These are phyloP conservation scores for Paracamarosporium sp. DNA, from an alignment of 2,329 filamentous ascomycete species.

Conservation along the genomic window DNA sequence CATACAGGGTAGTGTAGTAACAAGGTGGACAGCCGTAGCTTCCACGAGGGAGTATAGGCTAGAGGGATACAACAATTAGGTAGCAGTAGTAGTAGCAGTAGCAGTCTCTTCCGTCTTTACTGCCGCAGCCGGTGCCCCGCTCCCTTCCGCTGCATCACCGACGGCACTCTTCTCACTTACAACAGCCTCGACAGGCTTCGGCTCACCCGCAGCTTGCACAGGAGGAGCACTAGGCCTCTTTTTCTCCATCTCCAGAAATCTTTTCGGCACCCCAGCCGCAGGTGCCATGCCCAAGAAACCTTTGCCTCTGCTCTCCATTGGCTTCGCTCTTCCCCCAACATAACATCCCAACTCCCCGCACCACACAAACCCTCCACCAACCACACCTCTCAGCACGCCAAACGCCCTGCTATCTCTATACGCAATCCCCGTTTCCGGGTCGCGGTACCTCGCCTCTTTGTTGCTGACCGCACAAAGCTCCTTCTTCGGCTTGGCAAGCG, in stretches of 20 bases:
- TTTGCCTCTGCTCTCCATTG: constrained; percentile 35
- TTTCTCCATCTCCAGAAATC: constrained; percentile 62
- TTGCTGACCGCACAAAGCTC: constrained; percentile 79
- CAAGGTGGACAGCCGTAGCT: too few relatives aligned
- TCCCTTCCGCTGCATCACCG: background rate
- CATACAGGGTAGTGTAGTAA: too few relatives aligned
- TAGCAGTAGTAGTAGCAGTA: background rate
- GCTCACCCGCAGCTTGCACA: background rate
- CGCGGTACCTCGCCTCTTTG: constrained; percentile 79
- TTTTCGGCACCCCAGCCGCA: constrained; percentile 78
- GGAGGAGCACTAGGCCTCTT: background rate
- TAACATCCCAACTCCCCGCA: constrained; percentile 82
- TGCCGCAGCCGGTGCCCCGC: background rate
- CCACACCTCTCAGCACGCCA: constrained; percentile 77
- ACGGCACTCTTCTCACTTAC: background rate
- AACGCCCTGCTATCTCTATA: constrained; percentile 84
- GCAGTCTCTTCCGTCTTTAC: constrained; percentile 1
- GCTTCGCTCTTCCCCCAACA: constrained; percentile 66
- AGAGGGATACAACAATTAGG: background rate
- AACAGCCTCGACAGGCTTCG: background rate
- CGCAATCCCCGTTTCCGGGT: constrained; percentile 81
- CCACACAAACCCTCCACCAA: constrained; percentile 79
- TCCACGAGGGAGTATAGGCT: too few relatives aligned
- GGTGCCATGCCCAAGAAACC: constrained; percentile 59
- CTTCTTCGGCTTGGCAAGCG: constrained; percentile 39